Percentiles rank a stretch among this genome's conserved stretches.
Conservation (phyloP, 805 yeast species). For the Candida patagonica region DNA sequence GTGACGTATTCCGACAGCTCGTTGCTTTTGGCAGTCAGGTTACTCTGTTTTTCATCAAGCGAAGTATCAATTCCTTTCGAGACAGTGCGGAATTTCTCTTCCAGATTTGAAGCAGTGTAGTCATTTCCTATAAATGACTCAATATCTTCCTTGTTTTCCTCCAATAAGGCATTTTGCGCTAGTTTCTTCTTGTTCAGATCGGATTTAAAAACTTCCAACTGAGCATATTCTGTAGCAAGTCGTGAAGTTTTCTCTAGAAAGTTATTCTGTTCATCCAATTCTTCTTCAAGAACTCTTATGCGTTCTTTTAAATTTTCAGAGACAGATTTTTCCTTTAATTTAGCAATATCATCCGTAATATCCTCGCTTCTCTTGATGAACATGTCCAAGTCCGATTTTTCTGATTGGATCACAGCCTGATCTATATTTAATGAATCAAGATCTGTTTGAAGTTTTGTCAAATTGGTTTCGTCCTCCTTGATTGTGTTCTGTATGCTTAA, state of each 20-base stretch:
- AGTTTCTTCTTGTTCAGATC: constrained; percentile 28
- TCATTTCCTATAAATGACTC: no score
- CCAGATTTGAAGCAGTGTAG: constrained; percentile 14
- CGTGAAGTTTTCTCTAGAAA: constrained; percentile 44
- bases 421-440: constrained; percentile 33
- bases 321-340: constrained; percentile 3
- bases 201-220: constrained; percentile 37
- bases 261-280: constrained; percentile 43
- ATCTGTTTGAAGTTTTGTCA: constrained; percentile 31
- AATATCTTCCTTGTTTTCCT: constrained; percentile 18
- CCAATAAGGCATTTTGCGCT: constrained; percentile 26
- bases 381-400: constrained; percentile 33
- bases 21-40: constrained; percentile 9
- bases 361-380: constrained; percentile 30
- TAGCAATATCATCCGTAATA: constrained; percentile 9
- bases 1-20: constrained; percentile 18
- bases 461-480: constrained; percentile 24
- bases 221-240: constrained; percentile 52
- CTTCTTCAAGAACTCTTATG: constrained; percentile 15
- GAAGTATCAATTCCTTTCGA: constrained; percentile 18
- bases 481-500: constrained; percentile 9
- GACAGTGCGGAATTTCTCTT: constrained; percentile 11
- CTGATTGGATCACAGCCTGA: constrained; percentile 40
- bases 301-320: constrained; percentile 6
- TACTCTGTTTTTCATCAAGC: constrained; percentile 13